Evolutionary conservation across 257 asterid species (phyloP), one percentile per base, ranked within the genome.

Genomic region (Catharanthus roseus): DNA sequence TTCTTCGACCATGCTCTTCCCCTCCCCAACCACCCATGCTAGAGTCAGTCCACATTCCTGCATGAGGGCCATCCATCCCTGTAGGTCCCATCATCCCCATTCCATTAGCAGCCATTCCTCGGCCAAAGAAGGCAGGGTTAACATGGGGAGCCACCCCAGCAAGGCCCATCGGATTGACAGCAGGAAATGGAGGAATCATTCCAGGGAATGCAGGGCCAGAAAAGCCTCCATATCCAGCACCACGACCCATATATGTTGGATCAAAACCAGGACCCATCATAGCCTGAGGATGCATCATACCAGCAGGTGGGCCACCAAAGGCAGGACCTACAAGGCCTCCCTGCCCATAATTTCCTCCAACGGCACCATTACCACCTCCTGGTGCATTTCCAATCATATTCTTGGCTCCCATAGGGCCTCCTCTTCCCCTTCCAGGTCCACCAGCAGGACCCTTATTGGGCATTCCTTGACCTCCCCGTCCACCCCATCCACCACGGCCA

Each of bases 341-440:
- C 50, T 73, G 82, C 56, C 82, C 85, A 62, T 68, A 75, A 44
- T 77, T 75, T 67, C 89, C 95, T 50, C 86, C 89, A 55, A 51
- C 47, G 24, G 65, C 72, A 69, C 78, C 80, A 70, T 71, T 75
- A 56, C 73, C 79, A 3, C 75, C 69, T 34, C 83, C 86, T 70
- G 82, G 84, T 26, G 39, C 68, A 77, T 79, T 84, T 44, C 83
- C 82, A 67, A 77, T 55, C 82, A 81, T 81, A 49, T 77, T 85
- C 80, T 74, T 79, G 26, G 81, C 65, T 65, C 80, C 85, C 79
- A 80, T 56, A 65, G 70, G 72, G 41, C 72, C 81, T 67, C 86
- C 89, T 82, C 89, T 81, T 26, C 87, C 89, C 67, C 89, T 80
- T 65, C 65, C 75, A 69, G 91, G 87, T 65, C 95, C 96, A 75